Base-by-base conservation (phyloP, 441 rosid genomes). In the Adansonia madagascariensis region DNA sequence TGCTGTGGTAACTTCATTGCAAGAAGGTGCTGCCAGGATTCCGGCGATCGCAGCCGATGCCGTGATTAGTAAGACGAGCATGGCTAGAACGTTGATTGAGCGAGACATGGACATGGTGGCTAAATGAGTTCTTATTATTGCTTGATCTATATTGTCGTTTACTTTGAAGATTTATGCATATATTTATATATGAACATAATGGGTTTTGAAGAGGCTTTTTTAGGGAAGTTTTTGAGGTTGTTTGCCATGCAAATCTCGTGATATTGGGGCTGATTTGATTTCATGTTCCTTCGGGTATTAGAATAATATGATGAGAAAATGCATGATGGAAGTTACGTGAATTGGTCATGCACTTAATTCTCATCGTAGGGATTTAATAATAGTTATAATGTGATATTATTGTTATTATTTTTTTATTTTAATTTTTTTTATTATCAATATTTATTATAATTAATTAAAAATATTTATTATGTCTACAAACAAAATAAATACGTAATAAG, bases 321-420 rank as follows among this genome's bases (percentile, higher is more conserved):
- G 17, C 50, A 41, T 17, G 70, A 8, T 65, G 20, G 15, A 68
- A 68, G 85, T 93, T 93, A 66, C 71, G n/a, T 43, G 71, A 11
- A 24, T 24, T 10, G 31, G 41, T n/a, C n/a, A 20, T 4, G 35
- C 63, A 59, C 39, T 35, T 35, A 35, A 4, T 35, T 35, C 39
- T 35, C 39, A 35, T 35, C 39, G 39, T 3, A 35, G 39, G 39
- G 39, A 35, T 35, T 35, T 35, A 35, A 35, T 35, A 35, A 35
- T 35, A 35, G 4, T 35, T 35, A 35, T 35, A 35, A 2, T 3
- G 39, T 35, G 39, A 35, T 35, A 35, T 35, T 35, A 35, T 35
- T 2, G 39, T 35, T 35, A 35, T 35, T 35, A 35, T 35, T 35
- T 35, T 31, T 35, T 35, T 35, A 35, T 35, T 35, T 35, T 35